A percentile compares a stretch with the other conserved stretches of the same genome.
Conservation (phyloP, 352 stramenopile genomes). For the Phytopythium oedochilum region DNA sequence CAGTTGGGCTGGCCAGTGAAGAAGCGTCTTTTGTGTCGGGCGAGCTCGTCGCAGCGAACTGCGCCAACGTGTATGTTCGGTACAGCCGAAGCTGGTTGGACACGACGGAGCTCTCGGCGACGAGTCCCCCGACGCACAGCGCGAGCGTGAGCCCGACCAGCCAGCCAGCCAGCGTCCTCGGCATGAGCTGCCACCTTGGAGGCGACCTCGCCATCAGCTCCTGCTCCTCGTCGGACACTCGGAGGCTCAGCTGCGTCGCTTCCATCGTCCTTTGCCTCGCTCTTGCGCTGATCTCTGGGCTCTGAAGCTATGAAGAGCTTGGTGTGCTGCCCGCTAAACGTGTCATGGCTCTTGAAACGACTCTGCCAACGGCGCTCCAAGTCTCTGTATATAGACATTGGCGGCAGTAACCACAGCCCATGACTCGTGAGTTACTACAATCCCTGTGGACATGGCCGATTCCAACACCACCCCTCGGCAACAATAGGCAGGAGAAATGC, state of each 20-base stretch:
- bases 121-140: background rate
- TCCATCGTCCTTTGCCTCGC: background rate
- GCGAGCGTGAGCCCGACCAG: background rate
- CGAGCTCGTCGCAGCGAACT: background rate
- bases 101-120: background rate
- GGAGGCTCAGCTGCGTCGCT: background rate
- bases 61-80: background rate
- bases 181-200: background rate
- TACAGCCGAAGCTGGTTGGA: background rate
- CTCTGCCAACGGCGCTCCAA: background rate
- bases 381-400: background rate
- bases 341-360: background rate
- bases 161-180: background rate
- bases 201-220: background rate
- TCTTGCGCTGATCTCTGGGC: background rate
- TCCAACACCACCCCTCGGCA: too few relatives aligned
- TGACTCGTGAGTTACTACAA: too few relatives aligned
- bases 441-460: too few relatives aligned
- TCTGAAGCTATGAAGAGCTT: too few relatives aligned
- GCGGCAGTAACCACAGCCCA: too few relatives aligned
- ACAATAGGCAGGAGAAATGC: too few relatives aligned
- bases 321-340: background rate
- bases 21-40: background rate
- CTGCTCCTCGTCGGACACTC: background rate
- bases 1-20: background rate